Base-by-base conservation (phyloP, 805 yeast genomes). In the Kuraishia hungarica region DNA sequence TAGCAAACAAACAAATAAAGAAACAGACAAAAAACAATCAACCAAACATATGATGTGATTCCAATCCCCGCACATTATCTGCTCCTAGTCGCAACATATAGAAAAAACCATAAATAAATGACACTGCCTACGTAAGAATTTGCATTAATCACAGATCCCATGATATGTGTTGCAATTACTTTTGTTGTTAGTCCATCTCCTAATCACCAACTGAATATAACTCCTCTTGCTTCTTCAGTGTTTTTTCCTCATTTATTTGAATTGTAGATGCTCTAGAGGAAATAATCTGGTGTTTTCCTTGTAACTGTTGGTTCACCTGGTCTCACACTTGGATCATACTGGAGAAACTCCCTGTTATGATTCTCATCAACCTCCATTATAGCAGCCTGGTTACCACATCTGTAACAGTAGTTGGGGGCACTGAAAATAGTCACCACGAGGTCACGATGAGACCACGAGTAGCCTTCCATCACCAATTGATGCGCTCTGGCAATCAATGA, bases 261-360 rank as follows among this genome's bases (percentile, higher is more conserved):
- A 13, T 35, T 35, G 43, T 13, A 35, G 43, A 35, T 35, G 43
- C 43, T 35, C 43, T 35, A 89, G 72, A 91, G 80, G 81, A 93
- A 93, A 72, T 93, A 93, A 73, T 93, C 98, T 15, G 99, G 98
- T 10, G 97, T 92, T 71, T 93, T 91, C 72, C 98, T 84, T 50
- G 96, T 89, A 47, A 92, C 98, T 10, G 96, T 89, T 56, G 99
- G 98, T 75, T 93, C 99, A 57, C 97, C 97, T 15, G 97, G 97
- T 74, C 99, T 84, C 58, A 94, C 91, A 54, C 92, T 85, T 52
- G 98, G 98, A 69, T 93, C 98, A 72, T 93, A 93, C 72, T 93
- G 97, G 72, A 93, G 75, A 70, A 91, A 90, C 69, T 86, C 96
- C 80, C 89, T 86, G 70, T 88, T 85, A 72, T 89, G 93, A 68